A percentile compares a stretch with the other conserved stretches of the same genome.
Conservation (phyloP, 768 basidiomycete genomes). For the Udeniomyces megalosporus region DNA sequence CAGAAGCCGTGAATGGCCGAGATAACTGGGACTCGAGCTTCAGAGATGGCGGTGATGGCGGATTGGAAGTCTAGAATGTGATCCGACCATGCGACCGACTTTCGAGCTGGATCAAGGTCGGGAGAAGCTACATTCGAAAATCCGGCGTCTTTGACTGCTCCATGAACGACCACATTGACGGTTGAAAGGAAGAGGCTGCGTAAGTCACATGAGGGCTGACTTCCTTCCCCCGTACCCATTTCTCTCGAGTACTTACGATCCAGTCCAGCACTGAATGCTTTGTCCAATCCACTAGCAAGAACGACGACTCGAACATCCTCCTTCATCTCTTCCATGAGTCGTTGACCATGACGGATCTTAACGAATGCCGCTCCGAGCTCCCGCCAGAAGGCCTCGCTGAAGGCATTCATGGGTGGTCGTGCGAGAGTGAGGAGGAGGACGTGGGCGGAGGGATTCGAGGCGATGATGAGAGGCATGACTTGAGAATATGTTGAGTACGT, state of each 20-base stretch:
- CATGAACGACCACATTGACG: too few relatives aligned
- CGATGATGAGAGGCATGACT: background rate
- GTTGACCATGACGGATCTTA: slow-evolving; percentile 27
- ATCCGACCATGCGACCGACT: slow-evolving; percentile 24
- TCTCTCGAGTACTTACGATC: slow-evolving; percentile 40
- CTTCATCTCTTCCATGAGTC: slow-evolving; percentile 26
- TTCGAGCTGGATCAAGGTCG: slow-evolving; percentile 4
- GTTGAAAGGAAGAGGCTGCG: too few relatives aligned
- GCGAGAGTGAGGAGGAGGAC: slow-evolving; percentile 9
- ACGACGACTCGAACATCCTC: slow-evolving; percentile 55
- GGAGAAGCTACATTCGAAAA: too few relatives aligned
- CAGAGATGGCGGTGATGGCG: slow-evolving; percentile 50
- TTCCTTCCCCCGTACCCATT: too few relatives aligned
- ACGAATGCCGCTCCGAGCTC: slow-evolving; percentile 41
- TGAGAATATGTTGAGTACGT: too few relatives aligned
- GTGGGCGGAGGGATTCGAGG: background rate
- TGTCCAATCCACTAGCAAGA: slow-evolving; percentile 40
- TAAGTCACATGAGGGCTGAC: too few relatives aligned
- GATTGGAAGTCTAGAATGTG: slow-evolving; percentile 48
- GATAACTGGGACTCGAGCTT: slow-evolving; percentile 63
- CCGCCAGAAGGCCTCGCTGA: slow-evolving; percentile 42
- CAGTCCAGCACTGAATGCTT: slow-evolving; percentile 41
- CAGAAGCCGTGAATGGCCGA: slow-evolving; percentile 60
- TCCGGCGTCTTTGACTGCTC: too few relatives aligned
- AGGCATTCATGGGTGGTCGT: slow-evolving; percentile 51